Percentiles rank a stretch among this genome's conserved stretches.
Conservation (phyloP, 148 eudicot species). For the Bassia scoparia region DNA sequence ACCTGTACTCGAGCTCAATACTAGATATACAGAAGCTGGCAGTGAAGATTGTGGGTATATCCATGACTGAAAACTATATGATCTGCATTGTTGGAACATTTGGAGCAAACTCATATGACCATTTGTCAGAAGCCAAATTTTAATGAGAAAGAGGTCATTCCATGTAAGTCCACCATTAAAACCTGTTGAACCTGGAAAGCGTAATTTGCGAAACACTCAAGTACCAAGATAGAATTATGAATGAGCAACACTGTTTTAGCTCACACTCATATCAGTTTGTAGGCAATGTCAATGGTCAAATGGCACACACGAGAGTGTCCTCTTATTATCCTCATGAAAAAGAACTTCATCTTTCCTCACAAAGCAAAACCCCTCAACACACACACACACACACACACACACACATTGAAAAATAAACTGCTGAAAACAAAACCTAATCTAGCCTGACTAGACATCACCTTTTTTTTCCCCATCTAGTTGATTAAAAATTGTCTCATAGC, state of each 20-base stretch:
- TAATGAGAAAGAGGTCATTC: conserved; percentile 35
- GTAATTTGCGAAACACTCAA: conserved; percentile 4
- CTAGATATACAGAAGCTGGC: conserved; percentile 65
- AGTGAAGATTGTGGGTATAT: conserved; percentile 86
- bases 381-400: too few relatives aligned
- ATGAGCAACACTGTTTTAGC: not conserved
- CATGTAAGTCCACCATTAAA: conserved; percentile 49
- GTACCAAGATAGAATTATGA: not conserved
- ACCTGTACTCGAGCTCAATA: conserved; percentile 50
- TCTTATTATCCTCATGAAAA: not conserved
- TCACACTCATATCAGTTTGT: not conserved
- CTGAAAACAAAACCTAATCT: not conserved
- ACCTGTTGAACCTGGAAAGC: conserved; percentile 78
- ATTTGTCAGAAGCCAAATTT: conserved; percentile 30
- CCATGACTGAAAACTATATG: conserved; percentile 59
- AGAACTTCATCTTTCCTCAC: not conserved
- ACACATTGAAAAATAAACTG: too few relatives aligned
- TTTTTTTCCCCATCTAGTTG: not conserved
- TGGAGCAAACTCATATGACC: conserved; percentile 19
- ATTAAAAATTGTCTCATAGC: not conserved
- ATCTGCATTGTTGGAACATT: conserved; percentile 27
- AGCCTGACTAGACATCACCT: not conserved
- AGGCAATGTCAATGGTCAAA: not conserved
- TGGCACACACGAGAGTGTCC: not conserved
- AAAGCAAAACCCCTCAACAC: not conserved